Evolutionary conservation across 2,329 filamentous ascomycete genomes (phyloP).

Genomic region (Cladophialophora carrionii): DNA sequence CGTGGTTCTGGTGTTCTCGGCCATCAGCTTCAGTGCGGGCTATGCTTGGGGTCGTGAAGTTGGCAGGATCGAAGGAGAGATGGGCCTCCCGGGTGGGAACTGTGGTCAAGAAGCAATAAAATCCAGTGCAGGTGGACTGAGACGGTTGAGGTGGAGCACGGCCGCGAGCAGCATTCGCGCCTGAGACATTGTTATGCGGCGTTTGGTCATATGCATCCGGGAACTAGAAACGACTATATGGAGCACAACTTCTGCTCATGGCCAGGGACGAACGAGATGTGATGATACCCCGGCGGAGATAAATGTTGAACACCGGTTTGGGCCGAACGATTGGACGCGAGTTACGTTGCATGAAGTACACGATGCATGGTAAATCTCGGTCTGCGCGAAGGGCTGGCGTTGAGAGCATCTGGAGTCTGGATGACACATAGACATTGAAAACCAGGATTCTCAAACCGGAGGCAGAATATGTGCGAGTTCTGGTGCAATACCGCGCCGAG

Average conservation of each 20-base stretch:
- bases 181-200: conserved; percentile 15
- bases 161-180: conserved; percentile 31
- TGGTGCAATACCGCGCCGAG: background rate
- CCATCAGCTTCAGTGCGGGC: conserved; percentile 67
- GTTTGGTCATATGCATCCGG: conserved; percentile 6
- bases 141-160: conserved; percentile 30
- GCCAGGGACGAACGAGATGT: conserved; percentile 5
- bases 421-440: conserved; percentile 9
- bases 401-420: background rate
- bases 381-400: background rate
- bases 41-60: conserved; percentile 65
- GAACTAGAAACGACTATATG: conserved; percentile 14
- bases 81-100: conserved; percentile 42
- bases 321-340: background rate
- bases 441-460: background rate
- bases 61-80: conserved; percentile 55
- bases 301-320: conserved; percentile 5
- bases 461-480: background rate
- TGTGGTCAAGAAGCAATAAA: conserved; percentile 52
- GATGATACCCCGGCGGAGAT: conserved; percentile 16
- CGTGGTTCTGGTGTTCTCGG: conserved; percentile 66
- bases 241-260: conserved; percentile 3
- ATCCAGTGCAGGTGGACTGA: conserved; percentile 28
- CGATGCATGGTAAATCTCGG: conserved; percentile 13
- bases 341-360: conserved; percentile 11